A percentile compares a stretch with the other conserved stretches of the same genome.
These are phyloP conservation scores for Backusella australiensis DNA, from an alignment of 192 early-diverging fungal genomes.

Conservation along the genomic window DNA sequence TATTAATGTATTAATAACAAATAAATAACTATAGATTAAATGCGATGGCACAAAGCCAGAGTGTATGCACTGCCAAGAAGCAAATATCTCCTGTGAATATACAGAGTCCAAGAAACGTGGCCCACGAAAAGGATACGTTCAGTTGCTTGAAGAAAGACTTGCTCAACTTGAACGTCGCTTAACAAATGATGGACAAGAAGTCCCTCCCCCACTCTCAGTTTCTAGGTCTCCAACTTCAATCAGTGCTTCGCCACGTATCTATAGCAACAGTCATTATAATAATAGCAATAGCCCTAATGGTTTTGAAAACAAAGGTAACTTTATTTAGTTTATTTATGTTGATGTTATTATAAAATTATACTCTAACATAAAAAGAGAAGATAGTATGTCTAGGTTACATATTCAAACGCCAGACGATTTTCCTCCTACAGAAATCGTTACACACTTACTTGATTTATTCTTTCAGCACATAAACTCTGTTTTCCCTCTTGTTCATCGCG, in stretches of 20 bases:
- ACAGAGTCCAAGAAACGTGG: constrained; percentile 24
- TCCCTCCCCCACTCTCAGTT: not conserved
- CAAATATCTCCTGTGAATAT: constrained; percentile 14
- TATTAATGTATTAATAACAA: not conserved
- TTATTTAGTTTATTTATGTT: not conserved
- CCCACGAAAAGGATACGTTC: constrained; percentile 34
- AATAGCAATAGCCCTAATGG: not conserved
- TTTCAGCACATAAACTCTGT: constrained; percentile 47
- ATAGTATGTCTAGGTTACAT: not conserved
- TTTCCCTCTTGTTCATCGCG: constrained; percentile 46
- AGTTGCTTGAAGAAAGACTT: constrained; percentile 31
- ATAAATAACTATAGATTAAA: constrained; percentile 16
- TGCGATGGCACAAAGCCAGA: constrained; percentile 32
- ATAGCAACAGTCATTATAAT: not conserved
- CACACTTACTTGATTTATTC: constrained; percentile 44
- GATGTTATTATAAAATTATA: not conserved
- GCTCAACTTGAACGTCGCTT: constrained; percentile 16
- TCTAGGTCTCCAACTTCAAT: not conserved
- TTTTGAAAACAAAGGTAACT: not conserved
- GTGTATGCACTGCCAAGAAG: constrained; percentile 25
- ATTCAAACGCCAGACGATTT: constrained; percentile 21
- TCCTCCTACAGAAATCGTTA: constrained; percentile 42
- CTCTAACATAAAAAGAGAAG: not conserved
- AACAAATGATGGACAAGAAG: not conserved
- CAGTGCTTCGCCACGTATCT: not conserved